Evolutionary conservation across 352 stramenopile species (phyloP), one percentile per base, ranked within the genome.

Genomic region (Pythium vanterpoolii): DNA sequence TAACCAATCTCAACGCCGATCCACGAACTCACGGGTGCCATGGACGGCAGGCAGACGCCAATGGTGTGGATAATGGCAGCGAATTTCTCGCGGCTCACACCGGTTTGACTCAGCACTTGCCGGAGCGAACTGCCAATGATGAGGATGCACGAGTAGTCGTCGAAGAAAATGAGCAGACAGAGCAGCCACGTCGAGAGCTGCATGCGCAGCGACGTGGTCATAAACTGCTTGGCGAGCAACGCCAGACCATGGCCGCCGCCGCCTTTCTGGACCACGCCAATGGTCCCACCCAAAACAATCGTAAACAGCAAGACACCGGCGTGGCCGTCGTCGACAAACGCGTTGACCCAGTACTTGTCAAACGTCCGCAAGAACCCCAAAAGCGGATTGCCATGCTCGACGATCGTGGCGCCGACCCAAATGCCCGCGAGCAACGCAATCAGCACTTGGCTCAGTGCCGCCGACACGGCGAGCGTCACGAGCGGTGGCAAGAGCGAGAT

Each of bases 131-230:
- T 95, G 53, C 89, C 89, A 43, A 96, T 84, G 69, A 97, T 96
- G 18, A 97, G 66, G 44, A 96, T 96, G 62, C 82, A 95, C 61
- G 87, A 95, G 72, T 96, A 97, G 71, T 97, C 89, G 63, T 97
- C 89, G 59, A 97, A 97, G 76, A 97, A 97, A 65, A 96, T 93
- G 54, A 94, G 68, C 48, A 92, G 65, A 47, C 85, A 94, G 24
- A 95, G 64, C 45, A 90, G 56, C 83, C 83, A 95, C 43, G 85
- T 91, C 19, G 83, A 83, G 28, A 96, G 67, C 61, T 93, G 84
- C 79, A 92, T 92, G 13, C 83, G 77, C 53, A 94, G 65, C 43
- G 79, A 88, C 34, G 81, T 86, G 11, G 79, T 92, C 83, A 93
- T 93, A 64, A 79, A 90, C 61, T 86, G 73, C 61, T 91, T 88